These are phyloP conservation scores for Heterobasidion parviporum DNA, from an alignment of 1,284 basidiomycete species.

Conservation along the genomic window DNA sequence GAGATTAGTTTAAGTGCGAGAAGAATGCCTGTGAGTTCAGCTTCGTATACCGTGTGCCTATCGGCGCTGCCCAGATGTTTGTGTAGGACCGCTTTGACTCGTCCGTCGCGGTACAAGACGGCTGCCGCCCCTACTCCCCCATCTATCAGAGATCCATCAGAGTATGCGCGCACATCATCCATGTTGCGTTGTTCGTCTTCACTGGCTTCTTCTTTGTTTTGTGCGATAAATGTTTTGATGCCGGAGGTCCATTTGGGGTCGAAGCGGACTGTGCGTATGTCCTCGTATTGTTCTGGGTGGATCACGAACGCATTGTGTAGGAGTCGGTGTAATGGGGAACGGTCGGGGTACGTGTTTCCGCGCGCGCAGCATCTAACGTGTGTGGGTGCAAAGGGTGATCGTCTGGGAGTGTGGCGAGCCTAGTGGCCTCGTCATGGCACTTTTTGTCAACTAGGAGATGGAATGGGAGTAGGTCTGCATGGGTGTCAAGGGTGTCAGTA, in stretches of 20 bases:
- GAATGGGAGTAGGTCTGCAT: background rate
- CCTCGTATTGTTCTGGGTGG: background rate
- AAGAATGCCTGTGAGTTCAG: background rate
- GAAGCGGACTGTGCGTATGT: background rate
- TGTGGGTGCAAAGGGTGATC: background rate
- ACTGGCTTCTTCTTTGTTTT: background rate
- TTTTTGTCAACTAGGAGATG: background rate
- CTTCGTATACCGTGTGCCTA: slow-evolving; percentile 1
- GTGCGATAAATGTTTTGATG: background rate
- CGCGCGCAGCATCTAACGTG: background rate
- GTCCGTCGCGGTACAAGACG: background rate
- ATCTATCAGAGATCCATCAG: background rate
- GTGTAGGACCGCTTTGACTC: background rate
- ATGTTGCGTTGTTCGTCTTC: background rate
- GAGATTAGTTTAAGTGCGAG: background rate
- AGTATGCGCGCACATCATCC: background rate
- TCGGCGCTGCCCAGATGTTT: background rate
- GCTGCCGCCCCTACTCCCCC: background rate
- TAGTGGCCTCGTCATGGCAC: too few relatives aligned
- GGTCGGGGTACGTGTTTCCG: background rate
- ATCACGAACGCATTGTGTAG: background rate
- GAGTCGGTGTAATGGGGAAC: background rate
- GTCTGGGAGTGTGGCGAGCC: background rate
- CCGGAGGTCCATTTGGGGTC: background rate
- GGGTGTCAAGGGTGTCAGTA: background rate